Percentiles rank a stretch among this genome's conserved stretches.
These are phyloP conservation scores for Gomphus bonarii DNA, from an alignment of 1,284 basidiomycete species.

Conservation along the genomic window DNA sequence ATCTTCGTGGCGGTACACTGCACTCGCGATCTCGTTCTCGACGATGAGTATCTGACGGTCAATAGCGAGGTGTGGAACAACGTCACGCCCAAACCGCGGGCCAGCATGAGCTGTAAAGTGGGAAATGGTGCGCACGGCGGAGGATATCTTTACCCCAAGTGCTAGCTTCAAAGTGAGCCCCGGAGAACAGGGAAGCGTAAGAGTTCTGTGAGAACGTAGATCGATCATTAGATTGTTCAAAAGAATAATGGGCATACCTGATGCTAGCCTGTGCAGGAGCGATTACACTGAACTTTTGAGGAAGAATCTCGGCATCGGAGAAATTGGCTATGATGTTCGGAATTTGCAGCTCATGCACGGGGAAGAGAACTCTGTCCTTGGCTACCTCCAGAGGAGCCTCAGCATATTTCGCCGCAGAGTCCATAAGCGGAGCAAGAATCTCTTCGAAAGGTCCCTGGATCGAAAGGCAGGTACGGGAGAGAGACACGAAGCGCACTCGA, in stretches of 20 bases:
- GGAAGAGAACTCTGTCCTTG: slow-evolving; percentile 27
- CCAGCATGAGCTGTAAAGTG: slow-evolving; percentile 45
- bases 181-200: slow-evolving; percentile 3
- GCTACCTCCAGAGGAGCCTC: slow-evolving; percentile 19
- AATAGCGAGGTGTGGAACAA: slow-evolving; percentile 34
- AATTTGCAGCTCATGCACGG: slow-evolving; percentile 41
- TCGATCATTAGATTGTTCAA: neutral
- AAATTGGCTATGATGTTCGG: slow-evolving; percentile 32
- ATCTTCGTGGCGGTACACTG: slow-evolving; percentile 28
- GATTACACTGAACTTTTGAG: slow-evolving; percentile 26
- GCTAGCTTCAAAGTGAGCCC: slow-evolving; percentile 34
- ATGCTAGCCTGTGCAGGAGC: slow-evolving; percentile 39
- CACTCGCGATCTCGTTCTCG: slow-evolving; percentile 36
- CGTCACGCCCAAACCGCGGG: slow-evolving; percentile 36
- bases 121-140: slow-evolving; percentile 40
- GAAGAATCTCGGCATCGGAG: slow-evolving; percentile 28
- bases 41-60: slow-evolving; percentile 30
- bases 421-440: slow-evolving; percentile 23
- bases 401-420: slow-evolving; percentile 22
- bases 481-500: slow-evolving; percentile 32
- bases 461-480: slow-evolving; percentile 26
- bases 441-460: slow-evolving; percentile 32
- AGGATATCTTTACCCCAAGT: slow-evolving; percentile 42
- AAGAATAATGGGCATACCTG: slow-evolving; percentile 24
- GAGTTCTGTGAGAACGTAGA: neutral